Evolutionary conservation across 2,329 filamentous ascomycete species (phyloP).

Genomic region (Neoarthrinium moseri): DNA sequence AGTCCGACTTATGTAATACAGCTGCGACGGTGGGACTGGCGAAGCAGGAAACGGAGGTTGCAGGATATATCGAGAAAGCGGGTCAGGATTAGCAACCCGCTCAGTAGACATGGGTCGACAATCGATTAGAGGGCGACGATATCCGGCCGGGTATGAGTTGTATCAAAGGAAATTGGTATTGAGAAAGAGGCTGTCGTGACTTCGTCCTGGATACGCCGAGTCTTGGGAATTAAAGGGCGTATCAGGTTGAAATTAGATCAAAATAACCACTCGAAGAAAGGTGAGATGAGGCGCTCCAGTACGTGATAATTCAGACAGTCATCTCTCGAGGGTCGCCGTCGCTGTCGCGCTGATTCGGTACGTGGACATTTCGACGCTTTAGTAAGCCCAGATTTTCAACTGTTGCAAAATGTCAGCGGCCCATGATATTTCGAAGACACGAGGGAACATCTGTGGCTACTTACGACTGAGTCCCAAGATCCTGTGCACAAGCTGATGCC

Average conservation of each 20-base stretch:
- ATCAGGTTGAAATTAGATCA: constrained; percentile 38
- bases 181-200: constrained; percentile 43
- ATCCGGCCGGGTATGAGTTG: constrained; percentile 26
- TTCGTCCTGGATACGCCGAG: constrained; percentile 45
- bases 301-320: constrained; percentile 8
- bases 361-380: constrained; percentile 29
- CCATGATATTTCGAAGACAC: constrained; percentile 30
- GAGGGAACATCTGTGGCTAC: constrained; percentile 70
- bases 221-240: constrained; percentile 38
- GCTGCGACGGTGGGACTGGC: constrained; percentile 2
- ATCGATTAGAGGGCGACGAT: constrained; percentile 21
- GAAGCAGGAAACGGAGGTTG: constrained; percentile 20
- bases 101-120: constrained; percentile 20
- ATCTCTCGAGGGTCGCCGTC: constrained; percentile 8
- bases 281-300: constrained; percentile 11
- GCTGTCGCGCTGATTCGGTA: constrained; percentile 3
- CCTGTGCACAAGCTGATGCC: constrained; percentile 98
- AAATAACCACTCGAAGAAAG: constrained; percentile 23
- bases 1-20: constrained; percentile 8
- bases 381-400: constrained; percentile 89
- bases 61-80: constrained; percentile 23
- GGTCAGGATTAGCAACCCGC: constrained; percentile 18
- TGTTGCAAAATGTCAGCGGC: constrained; percentile 42
- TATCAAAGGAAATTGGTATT: constrained; percentile 28
- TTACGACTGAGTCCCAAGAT: constrained; percentile 98